Conservation (phyloP, 164 flowering plant species). For the Pachysandra terminalis region DNA sequence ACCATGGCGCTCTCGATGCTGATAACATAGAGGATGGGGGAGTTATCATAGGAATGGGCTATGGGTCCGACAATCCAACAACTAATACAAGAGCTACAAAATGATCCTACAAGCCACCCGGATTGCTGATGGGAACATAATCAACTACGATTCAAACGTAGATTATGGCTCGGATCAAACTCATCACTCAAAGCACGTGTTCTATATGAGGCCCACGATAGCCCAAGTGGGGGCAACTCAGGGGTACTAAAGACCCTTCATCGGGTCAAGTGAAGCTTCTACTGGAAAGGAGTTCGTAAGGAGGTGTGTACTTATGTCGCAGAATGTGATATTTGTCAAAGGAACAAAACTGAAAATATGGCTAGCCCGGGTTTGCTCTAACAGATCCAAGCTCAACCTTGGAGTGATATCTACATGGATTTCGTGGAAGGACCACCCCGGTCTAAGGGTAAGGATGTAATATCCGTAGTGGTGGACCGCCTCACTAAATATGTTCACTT, state of each 20-base stretch:
- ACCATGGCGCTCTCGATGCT: background rate
- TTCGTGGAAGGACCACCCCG: background rate
- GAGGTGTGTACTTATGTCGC: background rate
- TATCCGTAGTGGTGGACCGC: background rate
- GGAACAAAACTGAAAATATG: background rate
- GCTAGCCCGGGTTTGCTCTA: conserved; percentile 8
- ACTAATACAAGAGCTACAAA: background rate
- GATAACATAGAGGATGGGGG: background rate
- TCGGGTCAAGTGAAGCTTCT: background rate
- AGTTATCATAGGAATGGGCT: background rate
- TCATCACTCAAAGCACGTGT: background rate
- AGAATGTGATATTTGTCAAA: conserved; percentile 1
- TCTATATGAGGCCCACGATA: background rate
- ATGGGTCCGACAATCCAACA: background rate
- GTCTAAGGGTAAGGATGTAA: background rate
- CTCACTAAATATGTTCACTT: conserved; percentile 3
- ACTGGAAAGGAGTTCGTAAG: background rate
- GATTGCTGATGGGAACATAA: background rate
- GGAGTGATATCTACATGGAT: conserved; percentile 10
- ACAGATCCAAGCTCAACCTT: conserved; percentile 6
- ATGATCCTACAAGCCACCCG: background rate
- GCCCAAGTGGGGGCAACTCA: background rate
- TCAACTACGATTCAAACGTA: background rate
- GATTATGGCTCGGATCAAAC: background rate
- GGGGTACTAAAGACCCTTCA: background rate